A percentile compares a stretch with the other conserved stretches of the same genome.
Conservation (phyloP, 768 basidiomycete genomes). For the Russula brevipes region DNA sequence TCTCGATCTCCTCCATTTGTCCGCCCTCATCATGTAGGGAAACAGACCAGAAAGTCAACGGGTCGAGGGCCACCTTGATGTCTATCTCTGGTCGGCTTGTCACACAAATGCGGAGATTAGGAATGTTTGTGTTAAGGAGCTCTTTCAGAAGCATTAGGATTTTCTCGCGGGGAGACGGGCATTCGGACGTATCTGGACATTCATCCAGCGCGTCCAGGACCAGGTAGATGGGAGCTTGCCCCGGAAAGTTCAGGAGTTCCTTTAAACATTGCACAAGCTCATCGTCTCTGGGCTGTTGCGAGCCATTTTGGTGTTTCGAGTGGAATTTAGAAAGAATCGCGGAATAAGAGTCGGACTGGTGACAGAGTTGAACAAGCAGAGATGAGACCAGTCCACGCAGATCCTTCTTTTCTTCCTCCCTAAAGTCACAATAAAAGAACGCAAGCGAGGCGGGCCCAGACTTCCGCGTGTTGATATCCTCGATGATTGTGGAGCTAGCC, state of each 20-base stretch:
- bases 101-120: neutral
- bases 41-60: neutral
- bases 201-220: neutral
- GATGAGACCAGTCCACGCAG: neutral
- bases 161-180: neutral
- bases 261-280: neutral
- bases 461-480: neutral
- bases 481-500: neutral
- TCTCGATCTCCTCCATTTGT: neutral
- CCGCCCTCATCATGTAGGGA: neutral
- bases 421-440: neutral
- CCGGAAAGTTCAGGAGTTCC: neutral
- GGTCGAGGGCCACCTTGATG: neutral
- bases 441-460: neutral
- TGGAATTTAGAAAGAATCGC: neutral
- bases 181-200: neutral
- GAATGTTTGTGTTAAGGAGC: neutral
- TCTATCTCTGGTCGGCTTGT: neutral
- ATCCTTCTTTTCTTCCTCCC: neutral
- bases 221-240: neutral
- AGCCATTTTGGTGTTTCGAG: neutral
- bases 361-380: neutral
- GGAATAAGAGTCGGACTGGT: neutral
- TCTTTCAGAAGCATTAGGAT: neutral
- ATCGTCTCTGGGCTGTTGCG: neutral